phyloP scores from a whole-genome alignment of 257 asterid species.

The Solanum gandarillasii region DNA sequence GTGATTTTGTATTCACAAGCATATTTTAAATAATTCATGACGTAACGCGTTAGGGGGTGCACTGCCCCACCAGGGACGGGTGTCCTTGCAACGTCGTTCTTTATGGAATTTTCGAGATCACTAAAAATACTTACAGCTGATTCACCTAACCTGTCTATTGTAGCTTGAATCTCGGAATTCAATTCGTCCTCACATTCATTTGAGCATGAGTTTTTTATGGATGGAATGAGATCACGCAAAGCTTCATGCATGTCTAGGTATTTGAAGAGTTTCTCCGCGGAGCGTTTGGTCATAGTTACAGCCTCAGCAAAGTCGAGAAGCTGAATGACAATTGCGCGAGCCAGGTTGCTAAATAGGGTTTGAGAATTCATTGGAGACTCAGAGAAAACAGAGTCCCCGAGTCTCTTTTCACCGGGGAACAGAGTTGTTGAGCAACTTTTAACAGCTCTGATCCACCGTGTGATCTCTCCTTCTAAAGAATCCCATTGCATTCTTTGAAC shows the following conservation, averaged over 20 bases:
- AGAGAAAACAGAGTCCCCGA: slow-evolving; percentile 40
- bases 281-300: slow-evolving; percentile 48
- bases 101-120: slow-evolving; percentile 63
- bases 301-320: slow-evolving; percentile 82
- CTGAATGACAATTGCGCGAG: slow-evolving; percentile 50
- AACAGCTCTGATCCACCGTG: slow-evolving; percentile 52
- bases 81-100: slow-evolving; percentile 35
- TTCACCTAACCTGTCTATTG: slow-evolving; percentile 51
- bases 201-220: slow-evolving; percentile 20
- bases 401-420: slow-evolving; percentile 48
- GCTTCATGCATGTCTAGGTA: slow-evolving; percentile 70
- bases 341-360: slow-evolving; percentile 35
- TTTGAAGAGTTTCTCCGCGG: slow-evolving; percentile 76
- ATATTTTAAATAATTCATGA: slow-evolving; percentile 64
- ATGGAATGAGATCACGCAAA: slow-evolving; percentile 32
- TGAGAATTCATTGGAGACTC: slow-evolving; percentile 25
- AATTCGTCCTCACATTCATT: slow-evolving; percentile 24
- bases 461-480: slow-evolving; percentile 50
- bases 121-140: slow-evolving; percentile 49
- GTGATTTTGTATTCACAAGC: slow-evolving; percentile 60
- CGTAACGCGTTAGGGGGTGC: slow-evolving; percentile 87
- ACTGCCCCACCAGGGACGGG: slow-evolving; percentile 90
- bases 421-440: slow-evolving; percentile 29
- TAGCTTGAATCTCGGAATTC: slow-evolving; percentile 28
- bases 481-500: slow-evolving; percentile 59